Base-by-base conservation (phyloP, 2,329 filamentous ascomycete species). In the Clonostachys byssicola region DNA sequence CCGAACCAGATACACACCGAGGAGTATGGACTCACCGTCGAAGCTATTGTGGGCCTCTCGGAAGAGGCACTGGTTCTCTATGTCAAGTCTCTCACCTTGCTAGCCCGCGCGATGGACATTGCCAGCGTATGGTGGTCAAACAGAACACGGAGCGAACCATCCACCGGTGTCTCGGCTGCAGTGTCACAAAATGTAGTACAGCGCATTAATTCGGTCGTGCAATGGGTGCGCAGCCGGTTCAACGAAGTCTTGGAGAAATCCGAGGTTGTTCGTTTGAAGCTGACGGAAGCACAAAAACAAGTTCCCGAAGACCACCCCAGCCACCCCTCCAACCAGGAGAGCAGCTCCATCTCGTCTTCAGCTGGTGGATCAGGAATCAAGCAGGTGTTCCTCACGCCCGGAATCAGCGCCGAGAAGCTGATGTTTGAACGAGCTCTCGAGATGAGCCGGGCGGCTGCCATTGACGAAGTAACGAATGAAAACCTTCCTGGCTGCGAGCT, bases 371-470 rank as follows among this genome's bases (percentile, higher is more conserved):
- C 82, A 4, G 85, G 86, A 14, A 78, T 82, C 3, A 89, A 94
- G 51, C 86, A 89, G 45, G 90, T 96, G 23, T 81, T 88, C 43
- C 77, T 99, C 23, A 95, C 89, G 13, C 83, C 89, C 3, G 94
- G 92, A 2, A 85, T 96, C 47, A 96, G 91, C 18, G 94, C 94
- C 1, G 94, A 97, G 71, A 96, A 92, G 68, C 75, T 99, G 42
- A 96, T 99, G 91, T 99, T 96, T 62, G 94, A 99, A 57, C 88
- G 94, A 42, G 94, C 94, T 1, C 73, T 97, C 18, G 94, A 99
- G 64, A 97, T 99, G 94, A 96, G 91, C 63, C 84, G 91, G 45
- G 84, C 89, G 5, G 92, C 94, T 8, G 94, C 94, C 8, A 94
- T 97, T 60, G 95, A 95, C 57, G 94, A 99, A 68, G 88, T 99